These are phyloP conservation scores for Piromyces finnis DNA, from an alignment of 192 early-diverging fungal species.

Conservation along the genomic window DNA sequence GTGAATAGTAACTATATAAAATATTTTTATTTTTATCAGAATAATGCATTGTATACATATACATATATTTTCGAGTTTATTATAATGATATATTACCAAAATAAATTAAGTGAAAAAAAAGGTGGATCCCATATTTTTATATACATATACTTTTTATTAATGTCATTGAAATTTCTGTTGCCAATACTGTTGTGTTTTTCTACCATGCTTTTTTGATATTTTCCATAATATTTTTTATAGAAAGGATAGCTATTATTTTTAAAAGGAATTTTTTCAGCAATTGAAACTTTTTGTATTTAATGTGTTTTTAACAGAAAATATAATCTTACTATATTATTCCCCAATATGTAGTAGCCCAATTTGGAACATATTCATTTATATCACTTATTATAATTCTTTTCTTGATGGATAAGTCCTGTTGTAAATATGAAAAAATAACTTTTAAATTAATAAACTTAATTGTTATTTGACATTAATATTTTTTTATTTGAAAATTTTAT, in stretches of 20 bases:
- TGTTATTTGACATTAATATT: too few relatives aligned
- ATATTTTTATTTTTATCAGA: too few relatives aligned
- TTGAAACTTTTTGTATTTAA: too few relatives aligned
- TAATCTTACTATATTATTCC: neutral
- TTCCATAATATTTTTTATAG: neutral
- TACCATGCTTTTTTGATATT: neutral
- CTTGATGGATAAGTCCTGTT: neutral
- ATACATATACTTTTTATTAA: neutral
- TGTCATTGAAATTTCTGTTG: too few relatives aligned
- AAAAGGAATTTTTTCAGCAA: too few relatives aligned
- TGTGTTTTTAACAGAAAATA: neutral
- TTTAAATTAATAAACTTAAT: too few relatives aligned
- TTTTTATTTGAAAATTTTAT: too few relatives aligned
- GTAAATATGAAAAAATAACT: too few relatives aligned
- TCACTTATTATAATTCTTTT: neutral
- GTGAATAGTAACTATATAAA: neutral
- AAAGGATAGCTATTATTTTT: neutral
- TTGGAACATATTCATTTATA: neutral
- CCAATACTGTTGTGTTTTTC: too few relatives aligned
- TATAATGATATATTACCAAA: too few relatives aligned
- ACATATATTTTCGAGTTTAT: too few relatives aligned
- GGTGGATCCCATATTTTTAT: neutral
- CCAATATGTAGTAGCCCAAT: neutral
- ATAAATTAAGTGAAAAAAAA: neutral
- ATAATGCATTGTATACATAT: too few relatives aligned